phyloP scores from a whole-genome alignment of 345 rosid species.

The Anacardium occidentale region DNA sequence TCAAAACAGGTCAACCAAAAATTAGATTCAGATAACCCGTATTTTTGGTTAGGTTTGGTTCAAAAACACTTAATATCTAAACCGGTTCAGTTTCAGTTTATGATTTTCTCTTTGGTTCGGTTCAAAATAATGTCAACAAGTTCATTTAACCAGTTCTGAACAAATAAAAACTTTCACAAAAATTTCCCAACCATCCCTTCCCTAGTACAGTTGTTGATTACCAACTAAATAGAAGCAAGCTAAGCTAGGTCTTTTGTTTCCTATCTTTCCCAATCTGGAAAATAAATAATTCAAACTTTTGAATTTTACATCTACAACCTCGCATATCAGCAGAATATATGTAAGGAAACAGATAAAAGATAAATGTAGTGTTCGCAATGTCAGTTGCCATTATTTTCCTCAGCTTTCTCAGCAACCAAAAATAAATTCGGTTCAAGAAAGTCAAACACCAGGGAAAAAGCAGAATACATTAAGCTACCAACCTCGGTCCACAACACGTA shows the following conservation, averaged over 20 bases:
- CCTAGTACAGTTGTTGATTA: not conserved
- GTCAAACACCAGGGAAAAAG: not conserved
- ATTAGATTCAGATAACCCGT: too few relatives aligned
- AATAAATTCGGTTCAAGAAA: slow-evolving; percentile 3
- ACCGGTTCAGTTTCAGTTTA: too few relatives aligned
- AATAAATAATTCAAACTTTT: not conserved
- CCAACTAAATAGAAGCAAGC: not conserved
- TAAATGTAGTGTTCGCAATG: not conserved
- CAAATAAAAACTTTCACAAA: not conserved
- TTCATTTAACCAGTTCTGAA: too few relatives aligned
- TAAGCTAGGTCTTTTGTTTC: not conserved
- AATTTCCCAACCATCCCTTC: not conserved
- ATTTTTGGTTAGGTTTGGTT: too few relatives aligned
- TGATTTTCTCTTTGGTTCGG: too few relatives aligned
- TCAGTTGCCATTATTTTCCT: not conserved
- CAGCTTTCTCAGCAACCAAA: slow-evolving; percentile 11
- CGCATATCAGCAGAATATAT: not conserved
- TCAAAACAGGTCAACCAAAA: too few relatives aligned
- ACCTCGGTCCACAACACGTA: slow-evolving; percentile 99
- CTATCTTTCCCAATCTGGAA: not conserved
- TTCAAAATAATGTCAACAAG: too few relatives aligned
- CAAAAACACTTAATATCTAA: too few relatives aligned
- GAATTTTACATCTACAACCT: not conserved
- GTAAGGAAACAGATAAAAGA: not conserved
- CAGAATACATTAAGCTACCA: slow-evolving; percentile 9